phyloP scores from a whole-genome alignment of 2,329 filamentous ascomycete genomes.

The Cladophialophora chaetospira region DNA sequence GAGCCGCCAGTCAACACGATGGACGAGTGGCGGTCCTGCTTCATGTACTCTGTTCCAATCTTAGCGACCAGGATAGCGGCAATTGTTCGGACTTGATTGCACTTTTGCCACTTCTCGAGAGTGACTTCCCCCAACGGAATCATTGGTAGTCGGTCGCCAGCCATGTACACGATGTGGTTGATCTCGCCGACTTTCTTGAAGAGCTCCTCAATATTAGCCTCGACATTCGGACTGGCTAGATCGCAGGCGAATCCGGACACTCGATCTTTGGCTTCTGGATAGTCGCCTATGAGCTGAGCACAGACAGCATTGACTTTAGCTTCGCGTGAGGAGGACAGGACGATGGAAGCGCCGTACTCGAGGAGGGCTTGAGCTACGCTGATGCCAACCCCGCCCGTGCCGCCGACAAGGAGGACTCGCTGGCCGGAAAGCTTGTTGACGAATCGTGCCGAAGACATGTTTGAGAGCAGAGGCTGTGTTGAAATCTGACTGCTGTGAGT shows the following conservation, averaged over 20 bases:
- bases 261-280: constrained; percentile 44
- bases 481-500: not conserved
- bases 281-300: constrained; percentile 45
- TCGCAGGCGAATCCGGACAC: constrained; percentile 52
- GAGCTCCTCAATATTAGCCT: constrained; percentile 51
- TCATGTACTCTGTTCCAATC: constrained; percentile 46
- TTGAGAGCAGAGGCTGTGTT: not conserved
- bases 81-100: constrained; percentile 55
- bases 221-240: constrained; percentile 51
- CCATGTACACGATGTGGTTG: constrained; percentile 62
- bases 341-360: constrained; percentile 58
- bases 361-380: constrained; percentile 61
- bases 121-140: constrained; percentile 46
- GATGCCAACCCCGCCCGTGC: constrained; percentile 64
- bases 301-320: constrained; percentile 53
- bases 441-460: constrained; percentile 35
- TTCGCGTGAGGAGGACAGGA: constrained; percentile 61
- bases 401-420: constrained; percentile 61
- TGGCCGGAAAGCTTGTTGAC: constrained; percentile 39
- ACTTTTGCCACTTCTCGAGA: constrained; percentile 45
- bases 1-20: constrained; percentile 61
- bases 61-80: constrained; percentile 57
- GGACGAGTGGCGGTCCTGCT: constrained; percentile 46
- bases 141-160: constrained; percentile 51
- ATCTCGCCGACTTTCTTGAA: constrained; percentile 41